A percentile compares a stretch with the other conserved stretches of the same genome.
Evolutionary conservation across 2,329 filamentous ascomycete species (phyloP).

Genomic region (Exophiala lecanii-corni): DNA sequence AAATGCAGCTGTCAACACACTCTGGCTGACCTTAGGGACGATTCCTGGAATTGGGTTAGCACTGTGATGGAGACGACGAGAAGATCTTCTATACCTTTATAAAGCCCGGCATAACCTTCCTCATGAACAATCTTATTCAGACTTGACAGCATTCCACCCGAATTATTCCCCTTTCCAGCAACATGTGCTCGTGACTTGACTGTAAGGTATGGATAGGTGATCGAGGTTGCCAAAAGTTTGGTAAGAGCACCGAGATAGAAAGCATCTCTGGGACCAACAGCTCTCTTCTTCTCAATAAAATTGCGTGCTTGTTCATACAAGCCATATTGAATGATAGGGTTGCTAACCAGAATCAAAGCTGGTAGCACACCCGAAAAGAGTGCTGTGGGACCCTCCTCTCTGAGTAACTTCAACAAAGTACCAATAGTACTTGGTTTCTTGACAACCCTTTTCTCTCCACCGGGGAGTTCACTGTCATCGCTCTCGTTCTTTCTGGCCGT

Average conservation of each 20-base stretch:
- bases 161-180: constrained; percentile 67
- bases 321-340: constrained; percentile 97
- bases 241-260: constrained; percentile 89
- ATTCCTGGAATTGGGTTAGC: constrained; percentile 60
- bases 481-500: constrained; percentile 72
- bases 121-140: constrained; percentile 76
- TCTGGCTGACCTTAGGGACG: constrained; percentile 93
- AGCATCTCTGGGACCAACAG: constrained; percentile 77
- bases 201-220: constrained; percentile 98
- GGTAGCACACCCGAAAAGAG: constrained; percentile 91
- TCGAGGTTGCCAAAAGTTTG: constrained; percentile 87
- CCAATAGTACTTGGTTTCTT: constrained; percentile 69
- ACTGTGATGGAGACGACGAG: constrained; percentile 1
- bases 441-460: constrained; percentile 37
- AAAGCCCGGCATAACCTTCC: constrained; percentile 87
- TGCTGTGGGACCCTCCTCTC: constrained; percentile 75
- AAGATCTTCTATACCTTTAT: constrained; percentile 54
- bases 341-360: constrained; percentile 89
- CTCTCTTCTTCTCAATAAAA: constrained; percentile 66
- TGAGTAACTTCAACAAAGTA: constrained; percentile 74
- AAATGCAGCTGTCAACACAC: constrained; percentile 91
- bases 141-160: constrained; percentile 73
- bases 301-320: constrained; percentile 99
- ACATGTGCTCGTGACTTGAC: constrained; percentile 98
- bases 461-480: constrained; percentile 36